Conservation (phyloP, 2,329 filamentous ascomycete genomes). For the Fusarium newnesense region DNA sequence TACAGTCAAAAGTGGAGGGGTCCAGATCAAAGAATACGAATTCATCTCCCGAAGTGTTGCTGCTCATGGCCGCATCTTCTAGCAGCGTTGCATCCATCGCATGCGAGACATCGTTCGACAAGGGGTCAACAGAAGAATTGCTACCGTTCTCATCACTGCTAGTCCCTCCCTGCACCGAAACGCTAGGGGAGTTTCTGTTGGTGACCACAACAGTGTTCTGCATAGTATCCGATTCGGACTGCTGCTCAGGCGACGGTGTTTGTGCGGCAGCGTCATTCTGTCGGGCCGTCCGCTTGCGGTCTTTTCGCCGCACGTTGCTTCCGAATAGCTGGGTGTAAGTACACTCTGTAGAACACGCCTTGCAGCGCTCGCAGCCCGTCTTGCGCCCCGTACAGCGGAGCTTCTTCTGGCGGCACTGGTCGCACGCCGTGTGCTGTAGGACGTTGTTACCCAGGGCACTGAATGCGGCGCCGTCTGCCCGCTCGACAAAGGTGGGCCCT, state of each 20-base stretch:
- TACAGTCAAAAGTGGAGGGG: neutral
- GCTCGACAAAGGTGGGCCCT: neutral
- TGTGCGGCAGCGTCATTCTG: neutral
- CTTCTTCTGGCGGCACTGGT: neutral
- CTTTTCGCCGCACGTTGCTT: neutral
- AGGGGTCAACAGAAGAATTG: neutral
- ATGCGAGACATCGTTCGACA: neutral
- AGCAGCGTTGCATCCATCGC: neutral
- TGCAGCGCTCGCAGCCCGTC: neutral
- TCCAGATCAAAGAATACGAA: neutral
- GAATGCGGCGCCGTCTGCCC: neutral
- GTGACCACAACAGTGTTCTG: neutral
- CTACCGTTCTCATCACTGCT: neutral
- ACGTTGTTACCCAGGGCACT: neutral
- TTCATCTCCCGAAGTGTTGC: neutral
- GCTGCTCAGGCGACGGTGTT: neutral
- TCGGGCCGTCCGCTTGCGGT: neutral
- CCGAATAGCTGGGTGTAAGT: neutral
- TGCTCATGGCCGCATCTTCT: neutral
- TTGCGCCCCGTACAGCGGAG: neutral
- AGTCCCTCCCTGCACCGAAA: fast-evolving
- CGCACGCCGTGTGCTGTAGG: neutral
- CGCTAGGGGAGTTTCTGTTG: neutral
- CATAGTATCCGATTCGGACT: neutral
- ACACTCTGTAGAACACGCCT: neutral